Evolutionary conservation across 371 early-diverging fungal species (phyloP).

Genomic region (Zychaea mexicana): DNA sequence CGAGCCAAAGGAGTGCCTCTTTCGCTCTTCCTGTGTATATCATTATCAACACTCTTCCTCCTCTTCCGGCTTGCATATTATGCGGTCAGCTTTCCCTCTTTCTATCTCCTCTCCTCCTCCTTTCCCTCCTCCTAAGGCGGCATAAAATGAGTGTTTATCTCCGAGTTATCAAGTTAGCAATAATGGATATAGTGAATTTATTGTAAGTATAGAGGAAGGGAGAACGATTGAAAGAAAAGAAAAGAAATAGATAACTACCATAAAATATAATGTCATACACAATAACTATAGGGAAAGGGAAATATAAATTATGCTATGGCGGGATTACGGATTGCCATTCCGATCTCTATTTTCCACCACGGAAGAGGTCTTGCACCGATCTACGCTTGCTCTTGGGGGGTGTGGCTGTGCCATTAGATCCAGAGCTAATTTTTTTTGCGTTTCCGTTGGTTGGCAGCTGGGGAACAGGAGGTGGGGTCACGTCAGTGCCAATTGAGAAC

Average conservation of each 20-base stretch:
- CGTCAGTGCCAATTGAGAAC: conserved; percentile 8
- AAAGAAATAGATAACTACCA: background rate
- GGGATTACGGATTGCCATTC: background rate
- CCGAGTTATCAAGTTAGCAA: background rate
- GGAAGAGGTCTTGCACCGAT: conserved; percentile 17
- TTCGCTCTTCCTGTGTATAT: too few species aligned
- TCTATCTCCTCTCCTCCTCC: too few species aligned
- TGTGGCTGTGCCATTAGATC: background rate
- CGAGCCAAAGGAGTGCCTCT: background rate
- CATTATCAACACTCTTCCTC: too few species aligned
- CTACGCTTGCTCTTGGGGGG: conserved; percentile 16
- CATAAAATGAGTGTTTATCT: too few species aligned
- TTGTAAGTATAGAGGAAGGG: too few species aligned
- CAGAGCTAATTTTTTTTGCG: background rate
- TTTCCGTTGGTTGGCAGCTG: background rate
- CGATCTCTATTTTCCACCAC: conserved; percentile 2
- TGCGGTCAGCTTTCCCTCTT: too few species aligned
- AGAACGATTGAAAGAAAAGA: background rate
- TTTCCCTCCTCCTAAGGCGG: too few species aligned
- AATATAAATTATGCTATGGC: background rate
- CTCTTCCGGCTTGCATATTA: background rate
- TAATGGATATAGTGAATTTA: background rate
- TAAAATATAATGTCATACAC: conserved; percentile 4
- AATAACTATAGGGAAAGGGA: background rate
- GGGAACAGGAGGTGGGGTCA: background rate